Evolutionary conservation across 75 land plant species (phyloP).

Genomic region (Cupressus sempervirens): DNA sequence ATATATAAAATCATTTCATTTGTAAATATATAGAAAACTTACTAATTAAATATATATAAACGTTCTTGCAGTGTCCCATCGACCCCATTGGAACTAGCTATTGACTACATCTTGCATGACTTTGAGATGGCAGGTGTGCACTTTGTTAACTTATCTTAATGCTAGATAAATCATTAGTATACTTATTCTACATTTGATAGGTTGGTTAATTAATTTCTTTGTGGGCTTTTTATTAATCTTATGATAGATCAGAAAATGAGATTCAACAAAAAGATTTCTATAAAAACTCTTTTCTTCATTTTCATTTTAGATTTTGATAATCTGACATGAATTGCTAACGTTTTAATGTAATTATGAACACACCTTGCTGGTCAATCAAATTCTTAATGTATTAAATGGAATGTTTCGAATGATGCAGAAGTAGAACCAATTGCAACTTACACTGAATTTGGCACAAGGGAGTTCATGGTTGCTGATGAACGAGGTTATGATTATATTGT

Average conservation of each 20-base stretch:
- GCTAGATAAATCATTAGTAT: too few relatives aligned
- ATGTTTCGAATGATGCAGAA: slow-evolving; percentile 18
- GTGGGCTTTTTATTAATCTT: too few relatives aligned
- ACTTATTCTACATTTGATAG: too few relatives aligned
- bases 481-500: slow-evolving; percentile 62
- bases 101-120: slow-evolving; percentile 68
- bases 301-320: background rate
- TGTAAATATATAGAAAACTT: too few relatives aligned
- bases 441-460: slow-evolving; percentile 46
- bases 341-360: background rate
- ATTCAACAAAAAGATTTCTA: too few relatives aligned
- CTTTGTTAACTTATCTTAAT: too few relatives aligned
- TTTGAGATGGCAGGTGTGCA: slow-evolving; percentile 63
- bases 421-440: slow-evolving; percentile 77
- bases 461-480: slow-evolving; percentile 63
- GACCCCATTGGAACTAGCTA: slow-evolving; percentile 73
- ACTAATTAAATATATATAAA: background rate
- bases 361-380: background rate
- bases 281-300: too few relatives aligned
- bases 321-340: background rate
- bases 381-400: background rate
- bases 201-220: too few relatives aligned
- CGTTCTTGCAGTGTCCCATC: slow-evolving; percentile 28
- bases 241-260: too few relatives aligned
- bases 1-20: too few relatives aligned